These are phyloP conservation scores for Barnettozyma botsteinii DNA, from an alignment of 805 yeast genomes.

Conservation along the genomic window DNA sequence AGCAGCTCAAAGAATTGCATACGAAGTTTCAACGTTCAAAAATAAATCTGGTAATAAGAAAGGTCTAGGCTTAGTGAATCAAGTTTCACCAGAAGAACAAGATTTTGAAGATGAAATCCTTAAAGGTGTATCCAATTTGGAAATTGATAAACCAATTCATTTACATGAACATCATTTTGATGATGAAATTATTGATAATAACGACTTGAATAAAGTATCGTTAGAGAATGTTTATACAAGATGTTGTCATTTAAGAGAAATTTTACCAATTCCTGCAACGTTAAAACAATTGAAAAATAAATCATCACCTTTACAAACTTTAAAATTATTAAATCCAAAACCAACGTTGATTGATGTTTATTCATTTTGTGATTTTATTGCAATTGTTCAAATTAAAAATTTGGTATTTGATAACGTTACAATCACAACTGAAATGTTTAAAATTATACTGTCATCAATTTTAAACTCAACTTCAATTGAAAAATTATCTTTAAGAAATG, in stretches of 20 bases:
- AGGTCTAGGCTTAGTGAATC: slow-evolving; percentile 10
- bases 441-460: slow-evolving; percentile 65
- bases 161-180: slow-evolving; percentile 51
- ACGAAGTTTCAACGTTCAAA: slow-evolving; percentile 50
- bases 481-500: slow-evolving; percentile 72
- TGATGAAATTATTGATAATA: slow-evolving; percentile 22
- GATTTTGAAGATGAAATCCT: slow-evolving; percentile 16
- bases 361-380: slow-evolving; percentile 81
- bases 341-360: slow-evolving; percentile 87
- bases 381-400: slow-evolving; percentile 77
- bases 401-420: slow-evolving; percentile 75
- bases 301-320: slow-evolving; percentile 62
- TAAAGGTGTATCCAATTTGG: slow-evolving; percentile 29
- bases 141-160: slow-evolving; percentile 70
- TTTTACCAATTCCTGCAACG: slow-evolving; percentile 87
- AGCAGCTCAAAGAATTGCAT: slow-evolving; percentile 64
- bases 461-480: slow-evolving; percentile 59
- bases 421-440: slow-evolving; percentile 69
- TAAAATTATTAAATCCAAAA: slow-evolving; percentile 77
- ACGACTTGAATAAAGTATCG: slow-evolving; percentile 25
- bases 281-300: slow-evolving; percentile 74
- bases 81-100: slow-evolving; percentile 11
- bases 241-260: slow-evolving; percentile 89
- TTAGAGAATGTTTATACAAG: slow-evolving; percentile 76
- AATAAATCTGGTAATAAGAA: slow-evolving; percentile 9